These are phyloP conservation scores for Globisporangium iwayamae DNA, from an alignment of 352 stramenopile species.

Conservation along the genomic window DNA sequence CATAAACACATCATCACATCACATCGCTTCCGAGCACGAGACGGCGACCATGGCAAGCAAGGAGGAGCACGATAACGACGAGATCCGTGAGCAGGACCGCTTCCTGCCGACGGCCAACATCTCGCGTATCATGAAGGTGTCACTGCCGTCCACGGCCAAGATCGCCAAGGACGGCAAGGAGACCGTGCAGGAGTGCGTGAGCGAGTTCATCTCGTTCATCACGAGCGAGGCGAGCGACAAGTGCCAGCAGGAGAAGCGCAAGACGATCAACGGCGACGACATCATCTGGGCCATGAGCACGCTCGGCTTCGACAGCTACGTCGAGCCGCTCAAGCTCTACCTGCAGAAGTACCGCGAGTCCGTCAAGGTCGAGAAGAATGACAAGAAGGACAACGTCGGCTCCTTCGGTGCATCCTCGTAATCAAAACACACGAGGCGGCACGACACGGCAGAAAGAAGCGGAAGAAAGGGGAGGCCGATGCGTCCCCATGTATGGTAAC, in stretches of 20 bases:
- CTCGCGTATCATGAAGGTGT: slow-evolving; percentile 99
- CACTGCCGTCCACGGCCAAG: slow-evolving; percentile 97
- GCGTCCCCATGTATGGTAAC: slow-evolving; percentile 11
- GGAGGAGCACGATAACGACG: slow-evolving; percentile 85
- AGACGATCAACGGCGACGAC: slow-evolving; percentile 99
- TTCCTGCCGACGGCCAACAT: slow-evolving; percentile 99
- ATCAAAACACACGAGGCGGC: background rate
- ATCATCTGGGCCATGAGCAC: slow-evolving; percentile 99
- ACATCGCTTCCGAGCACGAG: background rate
- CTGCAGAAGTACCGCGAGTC: slow-evolving; percentile 98
- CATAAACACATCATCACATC: too few species aligned
- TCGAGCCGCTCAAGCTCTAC: slow-evolving; percentile 99
- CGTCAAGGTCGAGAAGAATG: slow-evolving; percentile 88
- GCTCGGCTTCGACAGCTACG: slow-evolving; percentile 99
- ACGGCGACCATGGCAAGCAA: slow-evolving; percentile 56
- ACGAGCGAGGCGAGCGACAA: slow-evolving; percentile 98
- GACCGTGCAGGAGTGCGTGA: slow-evolving; percentile 99
- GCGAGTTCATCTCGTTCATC: slow-evolving; percentile 99
- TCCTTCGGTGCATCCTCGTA: slow-evolving; percentile 84
- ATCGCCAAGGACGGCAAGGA: slow-evolving; percentile 99
- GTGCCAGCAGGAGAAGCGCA: slow-evolving; percentile 99
- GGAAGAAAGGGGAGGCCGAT: background rate
- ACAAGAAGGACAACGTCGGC: slow-evolving; percentile 89
- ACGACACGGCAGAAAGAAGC: background rate
- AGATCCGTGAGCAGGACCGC: slow-evolving; percentile 95